Conservation (phyloP, 2,329 filamentous ascomycete species). For the Calonectria pseudoreteaudii region DNA sequence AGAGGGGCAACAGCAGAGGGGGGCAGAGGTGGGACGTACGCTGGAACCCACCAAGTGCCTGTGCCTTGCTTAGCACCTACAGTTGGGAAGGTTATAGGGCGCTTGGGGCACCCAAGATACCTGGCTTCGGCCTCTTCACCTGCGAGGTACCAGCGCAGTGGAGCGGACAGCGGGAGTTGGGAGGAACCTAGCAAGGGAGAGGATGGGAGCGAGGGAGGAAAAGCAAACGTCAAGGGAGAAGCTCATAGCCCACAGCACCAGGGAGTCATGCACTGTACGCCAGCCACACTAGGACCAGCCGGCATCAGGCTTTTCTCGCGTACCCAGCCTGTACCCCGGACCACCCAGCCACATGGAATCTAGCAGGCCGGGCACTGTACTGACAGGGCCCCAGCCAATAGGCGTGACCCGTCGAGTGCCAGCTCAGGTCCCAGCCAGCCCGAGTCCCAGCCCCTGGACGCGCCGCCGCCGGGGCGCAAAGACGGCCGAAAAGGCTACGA, state of each 20-base stretch:
- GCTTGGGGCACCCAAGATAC: conserved; percentile 11
- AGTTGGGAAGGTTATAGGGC: conserved; percentile 10
- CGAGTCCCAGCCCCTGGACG: conserved; percentile 3
- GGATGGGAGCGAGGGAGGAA: conserved; percentile 5
- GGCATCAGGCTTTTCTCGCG: conserved; percentile 31
- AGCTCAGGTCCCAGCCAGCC: conserved; percentile 4
- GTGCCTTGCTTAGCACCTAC: conserved; percentile 4
- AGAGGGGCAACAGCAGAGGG: conserved; percentile 2
- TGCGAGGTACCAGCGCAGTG: conserved; percentile 2
- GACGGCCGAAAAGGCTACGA: conserved; percentile 6
- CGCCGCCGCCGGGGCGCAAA: background rate
- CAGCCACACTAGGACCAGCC: conserved; percentile 39
- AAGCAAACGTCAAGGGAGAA: conserved; percentile 14
- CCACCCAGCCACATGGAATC: conserved; percentile 36
- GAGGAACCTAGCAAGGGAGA: conserved; percentile 3
- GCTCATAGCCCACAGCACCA: background rate
- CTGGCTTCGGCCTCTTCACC: background rate
- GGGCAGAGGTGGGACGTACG: background rate
- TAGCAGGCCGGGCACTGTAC: conserved; percentile 34
- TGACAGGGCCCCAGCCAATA: conserved; percentile 39
- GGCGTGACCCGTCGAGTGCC: conserved; percentile 25
- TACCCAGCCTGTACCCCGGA: conserved; percentile 26
- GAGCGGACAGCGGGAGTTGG: conserved; percentile 6
- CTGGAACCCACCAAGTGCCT: background rate
- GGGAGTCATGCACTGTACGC: conserved; percentile 32